phyloP scores from a whole-genome alignment of 441 rosid species.

The Jatropha podagrica region DNA sequence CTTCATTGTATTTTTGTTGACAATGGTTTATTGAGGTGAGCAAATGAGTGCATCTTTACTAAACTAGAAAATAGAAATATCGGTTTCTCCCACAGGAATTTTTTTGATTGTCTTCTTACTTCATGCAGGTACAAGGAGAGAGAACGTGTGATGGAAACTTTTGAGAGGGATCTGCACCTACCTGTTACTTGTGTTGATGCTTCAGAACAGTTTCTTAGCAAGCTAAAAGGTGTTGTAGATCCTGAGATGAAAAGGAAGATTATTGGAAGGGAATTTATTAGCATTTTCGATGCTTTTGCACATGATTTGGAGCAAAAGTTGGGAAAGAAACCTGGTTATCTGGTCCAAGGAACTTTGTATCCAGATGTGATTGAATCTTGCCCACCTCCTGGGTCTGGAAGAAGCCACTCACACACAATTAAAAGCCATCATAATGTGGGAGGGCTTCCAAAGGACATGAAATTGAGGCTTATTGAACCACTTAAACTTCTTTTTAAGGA shows the following conservation, averaged over 20 bases:
- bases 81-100: not conserved
- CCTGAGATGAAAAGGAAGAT: slow-evolving; percentile 92
- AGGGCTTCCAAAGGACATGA: slow-evolving; percentile 92
- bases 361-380: slow-evolving; percentile 98
- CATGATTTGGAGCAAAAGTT: slow-evolving; percentile 67
- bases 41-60: not conserved
- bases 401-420: slow-evolving; percentile 81
- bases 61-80: not conserved
- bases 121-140: slow-evolving; percentile 72
- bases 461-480: slow-evolving; percentile 90
- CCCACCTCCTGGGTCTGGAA: slow-evolving; percentile 94
- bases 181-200: slow-evolving; percentile 91
- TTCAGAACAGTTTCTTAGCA: slow-evolving; percentile 60
- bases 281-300: slow-evolving; percentile 73
- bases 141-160: slow-evolving; percentile 89
- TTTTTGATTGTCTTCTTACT: slow-evolving; percentile 5
- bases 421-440: slow-evolving; percentile 97
- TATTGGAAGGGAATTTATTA: slow-evolving; percentile 82
- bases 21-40: slow-evolving; percentile 89
- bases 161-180: slow-evolving; percentile 77
- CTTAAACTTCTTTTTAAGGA: slow-evolving; percentile 90
- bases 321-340: slow-evolving; percentile 72
- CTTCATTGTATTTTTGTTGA: slow-evolving; percentile 93
- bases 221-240: slow-evolving; percentile 85
- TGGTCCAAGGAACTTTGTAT: slow-evolving; percentile 94